A percentile compares a stretch with the other conserved stretches of the same genome.
Evolutionary conservation across 2,329 filamentous ascomycete genomes (phyloP).

Genomic region (Claviceps sp.): DNA sequence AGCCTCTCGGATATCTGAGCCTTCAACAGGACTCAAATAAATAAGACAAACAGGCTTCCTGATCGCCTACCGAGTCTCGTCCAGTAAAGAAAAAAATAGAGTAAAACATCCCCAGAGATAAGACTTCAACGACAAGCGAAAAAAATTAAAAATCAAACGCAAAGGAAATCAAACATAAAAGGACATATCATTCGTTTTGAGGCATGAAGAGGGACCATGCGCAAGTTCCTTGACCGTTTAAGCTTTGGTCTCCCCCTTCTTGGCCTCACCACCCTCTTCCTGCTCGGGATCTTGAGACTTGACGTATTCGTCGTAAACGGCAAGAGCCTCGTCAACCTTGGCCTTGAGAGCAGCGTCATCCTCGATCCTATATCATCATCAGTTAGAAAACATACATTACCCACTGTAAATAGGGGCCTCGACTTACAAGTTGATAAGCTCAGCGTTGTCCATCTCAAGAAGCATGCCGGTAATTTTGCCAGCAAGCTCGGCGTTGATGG

Average conservation of each 20-base stretch:
- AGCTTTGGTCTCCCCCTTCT: conserved; percentile 38
- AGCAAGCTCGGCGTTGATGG: conserved; percentile 85
- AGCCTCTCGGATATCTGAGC: conserved; percentile 7
- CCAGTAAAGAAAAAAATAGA: conserved; percentile 1
- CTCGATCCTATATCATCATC: conserved; percentile 53
- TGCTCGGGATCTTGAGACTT: conserved; percentile 53
- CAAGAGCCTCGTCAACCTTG: conserved; percentile 96
- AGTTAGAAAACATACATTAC: background rate
- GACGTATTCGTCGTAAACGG: conserved; percentile 96
- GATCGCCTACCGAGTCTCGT: conserved; percentile 2
- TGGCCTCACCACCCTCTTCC: conserved; percentile 24
- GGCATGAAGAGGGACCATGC: conserved; percentile 1
- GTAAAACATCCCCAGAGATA: conserved; percentile 3
- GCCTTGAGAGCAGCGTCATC: conserved; percentile 78
- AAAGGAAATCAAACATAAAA: conserved; percentile 14
- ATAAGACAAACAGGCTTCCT: background rate
- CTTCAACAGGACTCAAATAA: background rate
- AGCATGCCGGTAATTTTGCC: conserved; percentile 99
- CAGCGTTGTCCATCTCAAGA: conserved; percentile 94
- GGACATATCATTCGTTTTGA: conserved; percentile 3
- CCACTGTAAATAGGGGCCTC: background rate
- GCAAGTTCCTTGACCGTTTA: conserved; percentile 12
- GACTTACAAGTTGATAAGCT: conserved; percentile 91
- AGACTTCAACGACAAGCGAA: background rate
- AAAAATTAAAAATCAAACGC: conserved; percentile 13